A percentile compares a stretch with the other conserved stretches of the same genome.
These are phyloP conservation scores for Tylopilus felleus DNA, from an alignment of 768 basidiomycete species.

Conservation along the genomic window DNA sequence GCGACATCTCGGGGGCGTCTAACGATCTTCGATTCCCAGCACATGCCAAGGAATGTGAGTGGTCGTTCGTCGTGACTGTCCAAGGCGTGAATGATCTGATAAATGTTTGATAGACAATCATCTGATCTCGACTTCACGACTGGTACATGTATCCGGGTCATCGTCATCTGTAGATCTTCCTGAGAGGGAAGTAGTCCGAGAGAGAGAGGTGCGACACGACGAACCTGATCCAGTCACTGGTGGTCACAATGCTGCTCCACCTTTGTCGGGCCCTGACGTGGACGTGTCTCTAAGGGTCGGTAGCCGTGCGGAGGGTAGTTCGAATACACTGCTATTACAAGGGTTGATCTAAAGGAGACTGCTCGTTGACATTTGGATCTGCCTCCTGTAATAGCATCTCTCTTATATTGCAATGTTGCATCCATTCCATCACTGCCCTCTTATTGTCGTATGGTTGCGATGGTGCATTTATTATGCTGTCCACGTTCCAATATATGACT, in stretches of 20 bases:
- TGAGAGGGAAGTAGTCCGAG: background rate
- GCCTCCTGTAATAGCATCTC: background rate
- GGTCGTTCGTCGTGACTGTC: background rate
- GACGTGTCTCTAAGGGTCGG: background rate
- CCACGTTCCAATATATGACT: constrained; percentile 11
- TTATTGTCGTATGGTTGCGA: constrained; percentile 2
- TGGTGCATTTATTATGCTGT: constrained; percentile 6
- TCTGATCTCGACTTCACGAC: constrained; percentile 23
- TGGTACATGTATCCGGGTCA: constrained; percentile 1
- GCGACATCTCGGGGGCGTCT: constrained; percentile 5
- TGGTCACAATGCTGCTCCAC: background rate
- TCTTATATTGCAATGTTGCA: background rate
- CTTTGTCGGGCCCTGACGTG: background rate
- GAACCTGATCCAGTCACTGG: background rate
- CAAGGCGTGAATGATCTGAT: constrained; percentile 1
- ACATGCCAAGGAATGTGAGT: constrained; percentile 76
- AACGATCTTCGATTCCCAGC: constrained; percentile 34
- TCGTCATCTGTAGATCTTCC: background rate
- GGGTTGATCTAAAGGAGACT: background rate
- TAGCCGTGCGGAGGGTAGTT: constrained; percentile 1
- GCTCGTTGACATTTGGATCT: background rate
- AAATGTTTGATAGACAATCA: constrained; percentile 37
- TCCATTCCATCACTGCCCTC: background rate
- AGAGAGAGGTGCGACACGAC: constrained; percentile 1
- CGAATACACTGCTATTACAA: background rate